Evolutionary conservation across 1,139 yeast genomes (phyloP).

Genomic region (Pichia sp.): DNA sequence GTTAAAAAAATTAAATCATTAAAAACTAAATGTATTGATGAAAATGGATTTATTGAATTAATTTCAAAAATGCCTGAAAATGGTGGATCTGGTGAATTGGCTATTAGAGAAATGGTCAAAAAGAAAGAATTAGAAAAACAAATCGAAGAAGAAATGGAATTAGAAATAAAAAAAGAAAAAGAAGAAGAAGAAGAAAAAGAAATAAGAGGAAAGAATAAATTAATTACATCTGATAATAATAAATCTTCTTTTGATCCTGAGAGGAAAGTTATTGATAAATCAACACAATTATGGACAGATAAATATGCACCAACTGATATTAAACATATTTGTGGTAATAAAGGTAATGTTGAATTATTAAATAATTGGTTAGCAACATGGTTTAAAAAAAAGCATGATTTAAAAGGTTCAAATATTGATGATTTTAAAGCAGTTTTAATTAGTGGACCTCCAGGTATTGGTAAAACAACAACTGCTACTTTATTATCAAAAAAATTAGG

Average conservation of each 20-base stretch:
- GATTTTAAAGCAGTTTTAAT: slow-evolving; percentile 74
- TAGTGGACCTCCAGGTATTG: slow-evolving; percentile 83
- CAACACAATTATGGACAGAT: slow-evolving; percentile 75
- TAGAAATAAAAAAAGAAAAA: slow-evolving; percentile 16
- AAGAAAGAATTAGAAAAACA: slow-evolving; percentile 46
- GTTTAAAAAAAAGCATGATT: slow-evolving; percentile 57
- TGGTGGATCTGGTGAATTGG: slow-evolving; percentile 80
- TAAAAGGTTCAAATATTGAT: slow-evolving; percentile 22
- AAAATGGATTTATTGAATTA: slow-evolving; percentile 75
- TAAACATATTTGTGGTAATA: slow-evolving; percentile 86
- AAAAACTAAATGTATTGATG: slow-evolving; percentile 74
- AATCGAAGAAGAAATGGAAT: slow-evolving; percentile 31
- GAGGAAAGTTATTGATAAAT: slow-evolving; percentile 34
- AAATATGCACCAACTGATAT: slow-evolving; percentile 80
- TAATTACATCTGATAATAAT: too few species aligned
- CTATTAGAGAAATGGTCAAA: slow-evolving; percentile 64
- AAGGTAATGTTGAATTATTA: slow-evolving; percentile 61
- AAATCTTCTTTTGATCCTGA: slow-evolving; percentile 2
- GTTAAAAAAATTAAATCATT: slow-evolving; percentile 69
- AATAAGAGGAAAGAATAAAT: background rate
- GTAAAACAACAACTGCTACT: slow-evolving; percentile 78
- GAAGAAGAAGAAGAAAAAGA: slow-evolving; percentile 1
- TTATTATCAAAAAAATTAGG: slow-evolving; percentile 62
- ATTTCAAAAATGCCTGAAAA: slow-evolving; percentile 79
- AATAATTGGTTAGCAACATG: slow-evolving; percentile 73